Percentiles rank a stretch among this genome's conserved stretches.
Conservation (phyloP, 225 moss, liverwort and hornwort species). For the Pleurozium schreberi region DNA sequence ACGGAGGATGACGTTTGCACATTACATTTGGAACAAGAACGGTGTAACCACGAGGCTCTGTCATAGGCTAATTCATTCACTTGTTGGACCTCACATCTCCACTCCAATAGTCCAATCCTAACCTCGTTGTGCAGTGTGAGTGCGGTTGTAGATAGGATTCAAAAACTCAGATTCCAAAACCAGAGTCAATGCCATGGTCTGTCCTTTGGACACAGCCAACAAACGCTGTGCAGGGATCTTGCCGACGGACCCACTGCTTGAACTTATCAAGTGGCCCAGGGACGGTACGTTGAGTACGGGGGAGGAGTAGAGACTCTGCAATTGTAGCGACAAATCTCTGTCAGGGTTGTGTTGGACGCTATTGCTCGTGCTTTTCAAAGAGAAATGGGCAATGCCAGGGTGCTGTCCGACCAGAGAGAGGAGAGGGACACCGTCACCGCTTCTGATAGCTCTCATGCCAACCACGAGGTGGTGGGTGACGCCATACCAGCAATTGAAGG, state of each 20-base stretch:
- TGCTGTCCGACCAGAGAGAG: not conserved
- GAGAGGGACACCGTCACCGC: not conserved
- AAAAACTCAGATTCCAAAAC: too few species aligned
- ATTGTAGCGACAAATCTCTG: slow-evolving; percentile 3
- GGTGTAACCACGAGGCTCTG: too few species aligned
- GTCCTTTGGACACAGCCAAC: too few species aligned
- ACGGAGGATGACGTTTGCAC: slow-evolving; percentile 2
- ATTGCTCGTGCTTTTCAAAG: not conserved
- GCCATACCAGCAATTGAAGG: not conserved
- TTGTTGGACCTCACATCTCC: too few species aligned
- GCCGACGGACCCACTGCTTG: not conserved
- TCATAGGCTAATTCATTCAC: too few species aligned
- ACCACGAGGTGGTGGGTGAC: not conserved
- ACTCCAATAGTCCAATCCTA: too few species aligned
- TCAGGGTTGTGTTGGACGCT: slow-evolving; percentile 10
- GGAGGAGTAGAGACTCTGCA: not conserved
- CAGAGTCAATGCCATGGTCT: too few species aligned
- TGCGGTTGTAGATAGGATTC: too few species aligned
- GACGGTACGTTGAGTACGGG: not conserved
- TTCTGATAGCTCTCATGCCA: not conserved
- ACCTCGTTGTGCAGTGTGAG: too few species aligned
- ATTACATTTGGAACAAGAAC: not conserved
- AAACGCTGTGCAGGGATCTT: not conserved
- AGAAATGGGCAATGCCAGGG: not conserved
- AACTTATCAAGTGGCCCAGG: not conserved